Percentiles rank a stretch among this genome's conserved stretches.
Evolutionary conservation across 257 asterid genomes (phyloP).

Genomic region (Capsicum pubescens): DNA sequence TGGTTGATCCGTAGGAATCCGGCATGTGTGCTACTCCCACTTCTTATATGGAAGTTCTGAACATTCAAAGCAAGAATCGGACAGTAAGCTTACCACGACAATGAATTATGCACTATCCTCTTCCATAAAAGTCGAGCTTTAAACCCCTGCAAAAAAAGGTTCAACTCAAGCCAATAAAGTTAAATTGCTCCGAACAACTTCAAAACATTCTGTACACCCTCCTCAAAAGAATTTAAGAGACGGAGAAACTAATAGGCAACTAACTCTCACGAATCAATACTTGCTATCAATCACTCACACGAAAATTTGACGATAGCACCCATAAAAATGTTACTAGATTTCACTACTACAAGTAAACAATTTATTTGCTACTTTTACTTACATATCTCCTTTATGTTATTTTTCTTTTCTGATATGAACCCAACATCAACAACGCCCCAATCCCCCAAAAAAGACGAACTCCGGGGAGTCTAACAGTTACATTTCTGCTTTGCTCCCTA

Average conservation of each 20-base stretch:
- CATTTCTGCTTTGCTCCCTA: background rate
- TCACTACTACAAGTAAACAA: background rate
- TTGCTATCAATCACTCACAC: background rate
- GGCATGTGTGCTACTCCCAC: background rate
- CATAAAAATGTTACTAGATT: background rate
- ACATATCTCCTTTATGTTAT: background rate
- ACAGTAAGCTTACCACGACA: background rate
- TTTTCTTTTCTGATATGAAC: background rate
- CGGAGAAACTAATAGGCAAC: background rate
- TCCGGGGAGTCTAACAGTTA: background rate
- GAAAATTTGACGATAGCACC: background rate
- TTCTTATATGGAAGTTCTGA: background rate
- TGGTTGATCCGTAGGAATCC: background rate
- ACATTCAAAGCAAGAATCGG: constrained; percentile 5
- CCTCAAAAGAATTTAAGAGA: background rate
- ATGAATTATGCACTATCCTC: constrained; percentile 10
- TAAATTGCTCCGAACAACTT: no score
- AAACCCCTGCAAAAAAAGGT: constrained; percentile 23
- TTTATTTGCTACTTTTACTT: background rate
- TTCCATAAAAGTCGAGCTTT: background rate
- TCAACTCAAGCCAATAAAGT: constrained; percentile 16
- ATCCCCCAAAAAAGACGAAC: background rate
- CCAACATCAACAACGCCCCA: no score
- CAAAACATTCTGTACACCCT: background rate
- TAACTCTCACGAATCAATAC: background rate